These are phyloP conservation scores for Lepiota venenata DNA, from an alignment of 768 basidiomycete genomes.

Conservation along the genomic window DNA sequence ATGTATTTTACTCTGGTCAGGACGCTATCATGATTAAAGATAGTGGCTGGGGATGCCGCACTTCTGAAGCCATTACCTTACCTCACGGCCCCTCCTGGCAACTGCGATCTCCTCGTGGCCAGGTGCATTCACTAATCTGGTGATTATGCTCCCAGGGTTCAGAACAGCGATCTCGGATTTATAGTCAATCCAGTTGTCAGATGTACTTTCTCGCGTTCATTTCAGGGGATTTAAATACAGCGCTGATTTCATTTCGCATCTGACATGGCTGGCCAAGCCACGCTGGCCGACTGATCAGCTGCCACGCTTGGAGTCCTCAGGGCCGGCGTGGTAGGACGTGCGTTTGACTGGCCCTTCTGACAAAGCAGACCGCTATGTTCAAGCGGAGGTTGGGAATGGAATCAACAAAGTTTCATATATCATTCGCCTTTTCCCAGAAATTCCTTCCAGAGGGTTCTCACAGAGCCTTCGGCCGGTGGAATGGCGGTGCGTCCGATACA, in stretches of 20 bases:
- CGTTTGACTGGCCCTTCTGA: constrained; percentile 2
- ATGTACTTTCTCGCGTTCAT: constrained; percentile 9
- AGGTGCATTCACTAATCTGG: not conserved
- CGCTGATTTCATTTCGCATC: constrained; percentile 5
- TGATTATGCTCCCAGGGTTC: not conserved
- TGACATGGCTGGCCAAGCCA: not conserved
- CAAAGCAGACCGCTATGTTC: not conserved
- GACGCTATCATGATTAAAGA: not conserved
- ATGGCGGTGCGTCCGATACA: not conserved
- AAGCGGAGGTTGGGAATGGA: not conserved
- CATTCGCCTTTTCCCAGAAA: constrained; percentile 4
- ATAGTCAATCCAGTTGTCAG: not conserved
- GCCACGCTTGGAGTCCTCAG: not conserved
- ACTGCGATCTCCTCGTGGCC: constrained; percentile 9
- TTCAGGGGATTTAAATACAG: not conserved
- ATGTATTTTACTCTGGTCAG: not conserved
- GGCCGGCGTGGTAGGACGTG: not conserved
- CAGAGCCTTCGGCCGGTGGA: constrained; percentile 2
- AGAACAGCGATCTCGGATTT: constrained; percentile 5
- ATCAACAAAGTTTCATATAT: not conserved
- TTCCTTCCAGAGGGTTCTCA: not conserved
- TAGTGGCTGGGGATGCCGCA: not conserved
- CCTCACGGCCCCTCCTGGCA: not conserved
- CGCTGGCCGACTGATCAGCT: constrained; percentile 1
- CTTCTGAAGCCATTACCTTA: not conserved